These are phyloP conservation scores for Candida montana DNA, from an alignment of 805 yeast species.

Conservation along the genomic window DNA sequence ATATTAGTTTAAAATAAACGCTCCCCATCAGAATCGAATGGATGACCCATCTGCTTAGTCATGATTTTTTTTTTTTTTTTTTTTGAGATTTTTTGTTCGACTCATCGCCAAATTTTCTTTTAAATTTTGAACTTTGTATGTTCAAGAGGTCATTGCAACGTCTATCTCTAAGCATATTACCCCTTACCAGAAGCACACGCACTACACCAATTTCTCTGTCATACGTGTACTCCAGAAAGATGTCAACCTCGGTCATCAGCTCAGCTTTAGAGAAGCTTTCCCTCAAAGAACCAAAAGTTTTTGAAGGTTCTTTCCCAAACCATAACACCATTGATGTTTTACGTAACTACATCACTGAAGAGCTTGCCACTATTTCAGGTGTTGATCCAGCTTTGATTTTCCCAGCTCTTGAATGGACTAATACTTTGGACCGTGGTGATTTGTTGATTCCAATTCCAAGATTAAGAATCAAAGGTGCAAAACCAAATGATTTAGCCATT, in stretches of 20 bases:
- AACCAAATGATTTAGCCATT: conserved; percentile 66
- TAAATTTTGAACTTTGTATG: background rate
- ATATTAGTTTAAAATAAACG: no score
- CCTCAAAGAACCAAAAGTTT: conserved; percentile 36
- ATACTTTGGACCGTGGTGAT: conserved; percentile 86
- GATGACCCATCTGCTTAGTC: background rate
- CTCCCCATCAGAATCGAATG: no score
- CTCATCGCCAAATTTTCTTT: conserved; percentile 3
- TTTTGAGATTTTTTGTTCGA: background rate
- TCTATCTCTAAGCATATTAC: background rate
- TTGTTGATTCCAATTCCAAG: conserved; percentile 89
- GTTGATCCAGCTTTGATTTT: conserved; percentile 66
- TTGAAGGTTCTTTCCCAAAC: conserved; percentile 65
- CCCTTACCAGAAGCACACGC: background rate
- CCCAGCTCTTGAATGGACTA: conserved; percentile 85
- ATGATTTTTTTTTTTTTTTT: background rate
- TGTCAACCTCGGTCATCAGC: conserved; percentile 26
- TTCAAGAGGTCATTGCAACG: background rate
- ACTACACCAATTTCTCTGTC: background rate
- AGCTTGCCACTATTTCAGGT: conserved; percentile 66
- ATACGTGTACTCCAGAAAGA: conserved; percentile 11
- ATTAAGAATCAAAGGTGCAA: conserved; percentile 75
- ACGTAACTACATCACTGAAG: conserved; percentile 83
- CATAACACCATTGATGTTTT: conserved; percentile 79
- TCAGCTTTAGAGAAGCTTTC: conserved; percentile 30